Conservation (phyloP, 768 basidiomycete species). For the Mrakia gelida region DNA sequence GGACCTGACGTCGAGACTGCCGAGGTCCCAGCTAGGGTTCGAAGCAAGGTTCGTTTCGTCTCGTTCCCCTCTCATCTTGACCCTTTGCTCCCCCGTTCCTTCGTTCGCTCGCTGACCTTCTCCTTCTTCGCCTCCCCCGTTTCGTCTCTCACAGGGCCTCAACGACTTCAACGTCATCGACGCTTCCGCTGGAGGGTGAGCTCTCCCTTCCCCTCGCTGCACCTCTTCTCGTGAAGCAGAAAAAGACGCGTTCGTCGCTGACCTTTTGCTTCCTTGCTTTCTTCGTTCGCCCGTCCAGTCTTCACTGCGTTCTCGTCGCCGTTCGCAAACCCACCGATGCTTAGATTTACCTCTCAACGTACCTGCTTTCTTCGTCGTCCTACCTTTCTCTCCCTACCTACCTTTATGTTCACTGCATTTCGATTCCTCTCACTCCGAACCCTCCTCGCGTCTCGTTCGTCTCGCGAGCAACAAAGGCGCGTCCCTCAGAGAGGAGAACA, state of each 20-base stretch:
- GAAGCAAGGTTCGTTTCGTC: constrained; percentile 40
- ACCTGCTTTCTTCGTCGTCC: too few relatives aligned
- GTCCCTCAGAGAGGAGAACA: too few relatives aligned
- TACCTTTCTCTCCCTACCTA: too few relatives aligned
- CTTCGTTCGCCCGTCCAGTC: neutral
- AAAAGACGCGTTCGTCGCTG: neutral
- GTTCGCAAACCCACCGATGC: neutral
- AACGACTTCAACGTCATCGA: constrained; percentile 30
- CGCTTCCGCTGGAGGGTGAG: constrained; percentile 35
- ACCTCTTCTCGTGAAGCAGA: neutral
- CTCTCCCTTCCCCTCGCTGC: constrained; percentile 46
- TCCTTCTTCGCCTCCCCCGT: neutral
- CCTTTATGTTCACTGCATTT: too few relatives aligned
- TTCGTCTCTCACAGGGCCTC: neutral
- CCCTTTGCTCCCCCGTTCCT: neutral
- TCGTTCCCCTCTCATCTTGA: neutral
- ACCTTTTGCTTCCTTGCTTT: neutral
- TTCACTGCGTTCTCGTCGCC: constrained; percentile 19
- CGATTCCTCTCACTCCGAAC: too few relatives aligned
- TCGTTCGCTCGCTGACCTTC: neutral
- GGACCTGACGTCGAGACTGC: constrained; percentile 44
- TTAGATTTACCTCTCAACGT: neutral
- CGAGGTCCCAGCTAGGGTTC: constrained; percentile 42
- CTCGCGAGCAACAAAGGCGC: too few relatives aligned
- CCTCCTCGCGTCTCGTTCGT: too few relatives aligned